A percentile compares a stretch with the other conserved stretches of the same genome.
Conservation (phyloP, 2,329 filamentous ascomycete species). For the Dryadomyces sulphureus region DNA sequence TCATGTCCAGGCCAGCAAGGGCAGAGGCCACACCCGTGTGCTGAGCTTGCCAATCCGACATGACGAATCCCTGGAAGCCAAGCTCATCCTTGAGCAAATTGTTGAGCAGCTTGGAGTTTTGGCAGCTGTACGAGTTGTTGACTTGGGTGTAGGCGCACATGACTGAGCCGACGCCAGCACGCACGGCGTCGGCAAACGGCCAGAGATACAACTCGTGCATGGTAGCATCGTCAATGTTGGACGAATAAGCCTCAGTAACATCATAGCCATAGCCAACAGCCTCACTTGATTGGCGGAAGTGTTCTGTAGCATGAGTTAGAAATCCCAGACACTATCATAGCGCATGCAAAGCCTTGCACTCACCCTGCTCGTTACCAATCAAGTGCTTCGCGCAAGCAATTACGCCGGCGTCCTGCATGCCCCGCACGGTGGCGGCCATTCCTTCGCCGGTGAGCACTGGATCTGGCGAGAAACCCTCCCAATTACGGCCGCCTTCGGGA, state of each 20-base stretch:
- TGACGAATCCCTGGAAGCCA: constrained; percentile 29
- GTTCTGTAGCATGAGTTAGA: constrained; percentile 40
- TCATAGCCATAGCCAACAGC: constrained; percentile 44
- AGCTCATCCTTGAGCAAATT: constrained; percentile 49
- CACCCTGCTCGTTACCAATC: constrained; percentile 52
- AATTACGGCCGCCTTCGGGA: constrained; percentile 55
- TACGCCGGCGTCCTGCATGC: constrained; percentile 66
- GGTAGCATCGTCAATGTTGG: constrained; percentile 43
- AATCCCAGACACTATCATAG: background rate
- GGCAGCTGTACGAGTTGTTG: constrained; percentile 58
- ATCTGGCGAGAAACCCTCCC: constrained; percentile 59
- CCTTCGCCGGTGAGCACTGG: constrained; percentile 59
- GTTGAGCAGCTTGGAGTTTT: constrained; percentile 54
- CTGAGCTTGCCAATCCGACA: constrained; percentile 29
- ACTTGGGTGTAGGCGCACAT: constrained; percentile 51
- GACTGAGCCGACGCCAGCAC: constrained; percentile 33
- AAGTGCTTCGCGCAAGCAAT: constrained; percentile 67
- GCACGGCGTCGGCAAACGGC: constrained; percentile 49
- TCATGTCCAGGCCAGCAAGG: constrained; percentile 66
- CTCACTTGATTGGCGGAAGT: constrained; percentile 51
- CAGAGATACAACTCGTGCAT: constrained; percentile 49
- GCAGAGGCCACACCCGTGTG: constrained; percentile 50
- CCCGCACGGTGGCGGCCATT: constrained; percentile 60
- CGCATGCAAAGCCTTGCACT: background rate
- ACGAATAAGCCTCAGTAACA: constrained; percentile 39